Conservation (phyloP, 768 basidiomycete species). For the Boletus huronensis region DNA sequence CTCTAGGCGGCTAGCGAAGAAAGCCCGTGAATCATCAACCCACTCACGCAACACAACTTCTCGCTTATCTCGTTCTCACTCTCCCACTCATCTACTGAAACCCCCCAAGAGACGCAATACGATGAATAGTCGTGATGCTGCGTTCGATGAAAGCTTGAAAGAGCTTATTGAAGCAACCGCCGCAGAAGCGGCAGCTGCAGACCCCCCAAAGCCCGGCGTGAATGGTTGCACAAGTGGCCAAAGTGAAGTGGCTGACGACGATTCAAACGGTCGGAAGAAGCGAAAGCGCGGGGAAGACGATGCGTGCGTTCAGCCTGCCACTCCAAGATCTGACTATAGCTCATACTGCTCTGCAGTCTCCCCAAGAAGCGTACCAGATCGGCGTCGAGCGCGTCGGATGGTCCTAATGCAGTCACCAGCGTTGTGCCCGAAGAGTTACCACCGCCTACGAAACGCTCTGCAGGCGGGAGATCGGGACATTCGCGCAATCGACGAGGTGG, state of each 20-base stretch:
- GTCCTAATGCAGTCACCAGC: conserved; percentile 37
- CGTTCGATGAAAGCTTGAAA: conserved; percentile 84
- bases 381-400: conserved; percentile 67
- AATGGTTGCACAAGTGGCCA: conserved; percentile 41
- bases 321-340: neutral
- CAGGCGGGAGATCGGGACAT: conserved; percentile 24
- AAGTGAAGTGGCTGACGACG: conserved; percentile 46
- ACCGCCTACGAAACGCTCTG: conserved; percentile 32
- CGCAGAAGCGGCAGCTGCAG: conserved; percentile 61
- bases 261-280: conserved; percentile 54
- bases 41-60: conserved; percentile 57
- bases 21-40: conserved; percentile 60
- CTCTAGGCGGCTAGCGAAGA: conserved; percentile 59
- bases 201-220: conserved; percentile 33
- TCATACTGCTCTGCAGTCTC: conserved; percentile 32
- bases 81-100: conserved; percentile 57
- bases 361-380: conserved; percentile 76
- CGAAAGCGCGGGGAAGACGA: conserved; percentile 77
- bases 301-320: conserved; percentile 41
- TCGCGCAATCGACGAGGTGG: conserved; percentile 33
- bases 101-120: conserved; percentile 89
- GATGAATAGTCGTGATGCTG: conserved; percentile 96
- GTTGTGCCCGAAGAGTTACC: conserved; percentile 41
- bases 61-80: conserved; percentile 74
- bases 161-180: conserved; percentile 73